These are phyloP conservation scores for Talaromyces amestolkiae DNA, from an alignment of 2,329 filamentous ascomycete genomes.

Conservation along the genomic window DNA sequence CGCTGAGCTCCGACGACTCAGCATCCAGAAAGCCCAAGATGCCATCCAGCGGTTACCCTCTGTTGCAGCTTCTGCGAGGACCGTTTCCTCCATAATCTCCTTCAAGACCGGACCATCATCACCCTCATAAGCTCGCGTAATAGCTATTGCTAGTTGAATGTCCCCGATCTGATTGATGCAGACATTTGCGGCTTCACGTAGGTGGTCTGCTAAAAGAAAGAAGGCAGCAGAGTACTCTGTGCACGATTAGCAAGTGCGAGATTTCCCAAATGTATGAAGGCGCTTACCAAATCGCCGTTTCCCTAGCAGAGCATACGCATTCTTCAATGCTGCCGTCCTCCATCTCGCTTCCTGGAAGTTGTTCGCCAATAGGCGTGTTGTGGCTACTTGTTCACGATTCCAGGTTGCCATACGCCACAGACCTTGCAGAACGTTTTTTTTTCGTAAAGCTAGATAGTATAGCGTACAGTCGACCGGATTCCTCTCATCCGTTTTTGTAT, in stretches of 20 bases:
- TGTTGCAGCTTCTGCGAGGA: conserved; percentile 72
- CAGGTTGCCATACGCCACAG: conserved; percentile 93
- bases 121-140: conserved; percentile 83
- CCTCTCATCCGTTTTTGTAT: conserved; percentile 80
- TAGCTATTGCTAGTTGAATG: conserved; percentile 81
- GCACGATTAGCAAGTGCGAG: conserved; percentile 9
- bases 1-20: conserved; percentile 76
- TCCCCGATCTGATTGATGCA: conserved; percentile 85
- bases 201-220: conserved; percentile 82
- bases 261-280: background rate
- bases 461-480: conserved; percentile 89
- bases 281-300: conserved; percentile 76
- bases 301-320: conserved; percentile 91
- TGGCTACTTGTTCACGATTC: conserved; percentile 80
- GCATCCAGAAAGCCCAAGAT: conserved; percentile 93
- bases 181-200: conserved; percentile 81
- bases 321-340: conserved; percentile 87
- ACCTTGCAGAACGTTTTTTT: conserved; percentile 85
- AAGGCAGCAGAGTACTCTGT: conserved; percentile 91
- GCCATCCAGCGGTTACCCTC: conserved; percentile 91
- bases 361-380: conserved; percentile 76
- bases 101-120: conserved; percentile 73
- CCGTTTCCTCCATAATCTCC: conserved; percentile 72
- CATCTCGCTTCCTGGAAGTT: conserved; percentile 86
- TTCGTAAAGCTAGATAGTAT: conserved; percentile 85